Evolutionary conservation across 2,329 filamentous ascomycete genomes (phyloP), one percentile per base, ranked within the genome.

Genomic region (Hymenoscyphus fructigenus): DNA sequence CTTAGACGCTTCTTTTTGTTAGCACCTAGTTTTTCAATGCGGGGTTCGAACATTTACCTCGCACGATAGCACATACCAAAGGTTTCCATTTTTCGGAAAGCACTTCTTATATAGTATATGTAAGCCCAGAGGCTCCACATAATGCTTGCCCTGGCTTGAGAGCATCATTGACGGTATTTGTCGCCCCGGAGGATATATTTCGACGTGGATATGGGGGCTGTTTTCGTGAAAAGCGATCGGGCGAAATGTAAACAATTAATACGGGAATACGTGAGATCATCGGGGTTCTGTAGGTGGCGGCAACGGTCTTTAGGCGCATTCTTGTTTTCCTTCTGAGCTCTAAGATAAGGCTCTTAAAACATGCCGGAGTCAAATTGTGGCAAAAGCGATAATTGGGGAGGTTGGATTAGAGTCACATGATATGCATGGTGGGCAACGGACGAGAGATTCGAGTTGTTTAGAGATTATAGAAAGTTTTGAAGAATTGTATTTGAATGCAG

Each of bases 51-150:
- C 28, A 47, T 47, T 20, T 20, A 47, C 58, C 58, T 60, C 20
- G 58, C 58, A 28, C 58, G 58, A 60, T 60, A 60, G 28, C 34
- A 47, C 58, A 60, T 60, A 60, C 23, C n/a, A 60, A 15, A 44
- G 58, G 58, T 3, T 60, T 41, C 38, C 36, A n/a, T 17, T 36
- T 41, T 17, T 47, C 58, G 17, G 34, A 1, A n/a, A 60, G 38
- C 23, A 60, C 58, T n/a, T 60, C 38, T 32, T 60, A 12, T 14
- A 60, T 60, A 50, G 38, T 60, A 28, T 60, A 60, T 60, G 38
- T 60, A 3, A 5, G 17, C 15, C 34, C 58, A 0, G 36, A 60
- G 5, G 47, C 2, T 10, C 58, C 58, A 47, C 41, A 2, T 0
- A 47, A 5, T 47, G 9, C 20, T 47, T 3, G 3, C 6, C 41